Conservation (phyloP, 352 stramenopile genomes). For the Globisporangium perplexum region DNA sequence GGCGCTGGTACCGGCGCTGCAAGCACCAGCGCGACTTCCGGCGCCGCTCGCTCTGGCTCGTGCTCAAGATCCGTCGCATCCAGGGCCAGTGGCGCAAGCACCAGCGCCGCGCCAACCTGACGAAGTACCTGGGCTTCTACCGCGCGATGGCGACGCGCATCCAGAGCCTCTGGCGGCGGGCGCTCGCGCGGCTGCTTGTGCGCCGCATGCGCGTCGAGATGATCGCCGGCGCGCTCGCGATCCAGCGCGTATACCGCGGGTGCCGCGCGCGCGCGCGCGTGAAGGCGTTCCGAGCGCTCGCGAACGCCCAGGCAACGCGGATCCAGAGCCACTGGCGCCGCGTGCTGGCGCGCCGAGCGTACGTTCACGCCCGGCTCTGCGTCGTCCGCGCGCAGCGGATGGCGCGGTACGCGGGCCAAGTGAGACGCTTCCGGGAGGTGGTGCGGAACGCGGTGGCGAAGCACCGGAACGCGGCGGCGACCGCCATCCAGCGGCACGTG, state of each 20-base stretch:
- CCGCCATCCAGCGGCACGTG: slow-evolving; percentile 34
- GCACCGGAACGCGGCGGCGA: slow-evolving; percentile 24
- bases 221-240: slow-evolving; percentile 22
- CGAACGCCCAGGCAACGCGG: slow-evolving; percentile 14
- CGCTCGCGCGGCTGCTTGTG: slow-evolving; percentile 28
- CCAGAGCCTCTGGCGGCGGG: slow-evolving; percentile 40
- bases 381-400: slow-evolving; percentile 37
- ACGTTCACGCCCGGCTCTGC: slow-evolving; percentile 19
- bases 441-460: slow-evolving; percentile 20
- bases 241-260: slow-evolving; percentile 42
- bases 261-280: slow-evolving; percentile 25
- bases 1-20: slow-evolving; percentile 49
- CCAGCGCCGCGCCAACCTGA: slow-evolving; percentile 23
- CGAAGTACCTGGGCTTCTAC: slow-evolving; percentile 33
- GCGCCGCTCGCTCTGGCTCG: slow-evolving; percentile 32
- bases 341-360: slow-evolving; percentile 14
- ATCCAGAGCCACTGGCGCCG: slow-evolving; percentile 46
- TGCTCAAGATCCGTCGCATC: slow-evolving; percentile 44
- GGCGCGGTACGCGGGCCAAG: slow-evolving; percentile 27
- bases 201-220: slow-evolving; percentile 18
- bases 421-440: slow-evolving; percentile 22
- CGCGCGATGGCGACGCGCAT: slow-evolving; percentile 26
- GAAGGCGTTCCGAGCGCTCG: slow-evolving; percentile 20
- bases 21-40: slow-evolving; percentile 26
- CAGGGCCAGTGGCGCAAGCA: slow-evolving; percentile 58